Evolutionary conservation across 495 filamentous ascomycete genomes (phyloP).

Genomic region (Saxophila tyrrhenica): DNA sequence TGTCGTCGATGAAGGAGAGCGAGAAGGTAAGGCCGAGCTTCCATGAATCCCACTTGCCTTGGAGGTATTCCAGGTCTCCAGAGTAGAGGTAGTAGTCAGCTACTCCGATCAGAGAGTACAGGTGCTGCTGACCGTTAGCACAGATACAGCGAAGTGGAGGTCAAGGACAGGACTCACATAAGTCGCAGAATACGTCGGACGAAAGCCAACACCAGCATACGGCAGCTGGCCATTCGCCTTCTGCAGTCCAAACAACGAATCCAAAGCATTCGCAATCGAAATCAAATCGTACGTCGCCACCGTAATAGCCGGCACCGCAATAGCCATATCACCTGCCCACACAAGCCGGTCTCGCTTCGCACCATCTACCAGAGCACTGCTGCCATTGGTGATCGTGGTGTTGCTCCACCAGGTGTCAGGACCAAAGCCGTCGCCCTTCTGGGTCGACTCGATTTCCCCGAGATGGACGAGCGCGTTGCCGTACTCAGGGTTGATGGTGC

Average conservation of each 20-base stretch:
- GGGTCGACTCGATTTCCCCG: constrained; percentile 14
- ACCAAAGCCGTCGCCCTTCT: constrained; percentile 14
- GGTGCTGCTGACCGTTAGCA: constrained; percentile 10
- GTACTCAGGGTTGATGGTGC: constrained; percentile 39
- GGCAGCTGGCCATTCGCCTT: constrained; percentile 24
- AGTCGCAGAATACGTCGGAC: constrained; percentile 18
- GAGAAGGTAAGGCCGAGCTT: constrained; percentile 24
- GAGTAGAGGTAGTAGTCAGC: constrained; percentile 28
- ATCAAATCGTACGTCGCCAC: constrained; percentile 37
- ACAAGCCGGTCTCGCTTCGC: constrained; percentile 48
- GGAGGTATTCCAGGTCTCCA: constrained; percentile 18
- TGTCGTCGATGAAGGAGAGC: constrained; percentile 25
- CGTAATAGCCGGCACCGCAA: constrained; percentile 37
- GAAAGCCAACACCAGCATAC: constrained; percentile 23
- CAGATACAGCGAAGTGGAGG: no score
- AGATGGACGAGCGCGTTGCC: constrained; percentile 38
- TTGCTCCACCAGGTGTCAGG: constrained; percentile 24
- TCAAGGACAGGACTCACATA: no score
- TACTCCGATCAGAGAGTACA: constrained; percentile 28
- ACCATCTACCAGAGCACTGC: constrained; percentile 32
- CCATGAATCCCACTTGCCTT: constrained; percentile 18
- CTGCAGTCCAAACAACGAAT: constrained; percentile 35
- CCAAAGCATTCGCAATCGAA: constrained; percentile 35
- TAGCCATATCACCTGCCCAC: constrained; percentile 38
- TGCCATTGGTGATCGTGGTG: constrained; percentile 41